Evolutionary conservation across 495 filamentous ascomycete genomes (phyloP).

Genomic region (Apiosordaria backusii): DNA sequence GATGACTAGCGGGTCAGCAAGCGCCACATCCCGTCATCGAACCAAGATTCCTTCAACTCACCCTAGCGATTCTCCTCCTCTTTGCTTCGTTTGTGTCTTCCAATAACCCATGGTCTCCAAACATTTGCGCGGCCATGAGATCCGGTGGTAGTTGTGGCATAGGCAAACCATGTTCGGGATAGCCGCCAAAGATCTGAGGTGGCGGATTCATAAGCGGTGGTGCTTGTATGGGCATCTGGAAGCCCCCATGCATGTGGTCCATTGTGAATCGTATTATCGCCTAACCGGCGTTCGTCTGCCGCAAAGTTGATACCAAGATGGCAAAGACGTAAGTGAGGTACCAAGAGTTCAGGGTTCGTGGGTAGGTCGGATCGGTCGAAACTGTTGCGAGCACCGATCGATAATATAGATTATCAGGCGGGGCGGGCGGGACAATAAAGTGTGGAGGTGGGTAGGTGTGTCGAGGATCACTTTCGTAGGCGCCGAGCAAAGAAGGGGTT

Average conservation of each 20-base stretch:
- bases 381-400: slow-evolving; percentile 3
- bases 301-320: background rate
- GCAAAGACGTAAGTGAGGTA: background rate
- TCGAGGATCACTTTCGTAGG: slow-evolving; percentile 15
- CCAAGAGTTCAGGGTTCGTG: background rate
- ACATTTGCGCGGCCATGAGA: slow-evolving; percentile 55
- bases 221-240: slow-evolving; percentile 51
- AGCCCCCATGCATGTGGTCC: slow-evolving; percentile 48
- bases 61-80: slow-evolving; percentile 87
- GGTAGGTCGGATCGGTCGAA: slow-evolving; percentile 1
- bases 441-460: slow-evolving; percentile 6
- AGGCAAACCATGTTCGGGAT: slow-evolving; percentile 57
- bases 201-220: slow-evolving; percentile 62
- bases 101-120: slow-evolving; percentile 53
- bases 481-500: slow-evolving; percentile 21
- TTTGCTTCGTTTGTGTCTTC: slow-evolving; percentile 83
- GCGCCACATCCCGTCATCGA: background rate
- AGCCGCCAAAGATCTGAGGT: slow-evolving; percentile 66
- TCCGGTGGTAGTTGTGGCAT: slow-evolving; percentile 49
- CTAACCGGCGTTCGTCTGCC: slow-evolving; percentile 10
- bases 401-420: slow-evolving; percentile 1
- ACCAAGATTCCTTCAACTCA: slow-evolving; percentile 37
- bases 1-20: slow-evolving; percentile 24
- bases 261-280: slow-evolving; percentile 30
- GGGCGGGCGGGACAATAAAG: background rate